Evolutionary conservation across 2,329 filamentous ascomycete genomes (phyloP), one percentile per base, ranked within the genome.

Genomic region (Alternaria infectoria): DNA sequence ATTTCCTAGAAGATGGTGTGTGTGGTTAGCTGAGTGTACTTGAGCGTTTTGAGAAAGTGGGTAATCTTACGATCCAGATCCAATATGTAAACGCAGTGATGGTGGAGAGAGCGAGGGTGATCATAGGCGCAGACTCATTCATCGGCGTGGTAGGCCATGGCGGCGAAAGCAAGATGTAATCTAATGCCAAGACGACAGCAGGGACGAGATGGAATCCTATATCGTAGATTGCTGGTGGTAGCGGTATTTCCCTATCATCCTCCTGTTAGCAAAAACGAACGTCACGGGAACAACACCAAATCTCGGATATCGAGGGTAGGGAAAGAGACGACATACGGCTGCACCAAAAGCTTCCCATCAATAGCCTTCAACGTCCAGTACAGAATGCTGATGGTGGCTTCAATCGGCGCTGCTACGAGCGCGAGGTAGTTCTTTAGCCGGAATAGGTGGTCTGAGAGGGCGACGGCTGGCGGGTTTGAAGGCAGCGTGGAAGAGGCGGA

Each of bases 291-390:
- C 36, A 40, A n/a, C 15, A 9, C 1, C 32, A n/a, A 32, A 3
- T 3, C 32, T 36, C 15, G 2, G 4, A 10, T 3, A 40, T 40
- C 4, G 2, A 40, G 36, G 1, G 36, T 15, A 12, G 9, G 11
- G 15, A n/a, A 15, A 1, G 1, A 28, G 12, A 26, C 12, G 7
- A 54, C 57, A n/a, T 54, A 59, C 19, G 67, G 67, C 11, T 4
- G 85, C 83, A 47, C 91, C 80, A 32, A 85, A 80, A 90, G 82
- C 6, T 86, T 86, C 1, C 86, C 75, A 62, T 83, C 81, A 65
- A 83, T 79, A 62, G 87, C 79, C 51, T 84, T 84, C 19, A 93
- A 83, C 11, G 88, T 86, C 91, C 91, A 93, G 80, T 93, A 93
- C 2, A 94, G 81, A 28, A 91, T 80, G 68, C 85, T 89, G 74